These are phyloP conservation scores for Ustilago cynodontis DNA, from an alignment of 1,284 basidiomycete species.

Conservation along the genomic window DNA sequence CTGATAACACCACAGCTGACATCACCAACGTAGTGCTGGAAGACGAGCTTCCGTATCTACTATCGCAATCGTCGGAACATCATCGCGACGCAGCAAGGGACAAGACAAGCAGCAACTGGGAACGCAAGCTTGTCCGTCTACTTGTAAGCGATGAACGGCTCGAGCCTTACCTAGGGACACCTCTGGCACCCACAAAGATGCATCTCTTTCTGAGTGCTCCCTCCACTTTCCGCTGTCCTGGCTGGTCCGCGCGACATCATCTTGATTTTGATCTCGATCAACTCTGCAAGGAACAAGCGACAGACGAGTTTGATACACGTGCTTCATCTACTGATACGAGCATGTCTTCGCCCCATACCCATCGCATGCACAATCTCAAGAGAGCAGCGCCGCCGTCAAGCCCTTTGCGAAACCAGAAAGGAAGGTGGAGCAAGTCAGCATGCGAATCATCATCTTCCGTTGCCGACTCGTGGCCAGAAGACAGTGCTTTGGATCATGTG, in stretches of 20 bases:
- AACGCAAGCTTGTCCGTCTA: conserved; percentile 55
- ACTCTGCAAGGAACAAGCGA: conserved; percentile 10
- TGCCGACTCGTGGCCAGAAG: conserved; percentile 39
- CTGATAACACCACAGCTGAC: neutral
- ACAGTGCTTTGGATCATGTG: conserved; percentile 29
- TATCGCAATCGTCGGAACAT: conserved; percentile 10
- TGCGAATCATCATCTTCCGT: conserved; percentile 28
- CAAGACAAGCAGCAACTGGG: conserved; percentile 51
- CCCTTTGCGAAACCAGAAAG: conserved; percentile 8
- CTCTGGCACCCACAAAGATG: conserved; percentile 34
- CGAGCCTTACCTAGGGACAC: conserved; percentile 19
- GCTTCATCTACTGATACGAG: conserved; percentile 12
- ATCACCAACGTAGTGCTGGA: neutral
- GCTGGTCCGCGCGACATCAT: conserved; percentile 52
- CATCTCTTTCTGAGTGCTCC: conserved; percentile 52
- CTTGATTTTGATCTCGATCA: conserved; percentile 37
- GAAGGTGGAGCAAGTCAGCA: conserved; percentile 18
- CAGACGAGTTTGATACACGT: neutral
- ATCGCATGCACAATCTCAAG: conserved; percentile 1
- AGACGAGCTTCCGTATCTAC: neutral
- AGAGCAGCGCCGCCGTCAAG: conserved; percentile 13
- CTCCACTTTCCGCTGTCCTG: conserved; percentile 35
- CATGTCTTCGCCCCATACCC: neutral
- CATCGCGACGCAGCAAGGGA: conserved; percentile 29
- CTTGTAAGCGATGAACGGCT: conserved; percentile 37